Percentiles rank a stretch among this genome's conserved stretches.
Evolutionary conservation across 495 filamentous ascomycete species (phyloP).

Genomic region (Diplogelasinospora grovesii): DNA sequence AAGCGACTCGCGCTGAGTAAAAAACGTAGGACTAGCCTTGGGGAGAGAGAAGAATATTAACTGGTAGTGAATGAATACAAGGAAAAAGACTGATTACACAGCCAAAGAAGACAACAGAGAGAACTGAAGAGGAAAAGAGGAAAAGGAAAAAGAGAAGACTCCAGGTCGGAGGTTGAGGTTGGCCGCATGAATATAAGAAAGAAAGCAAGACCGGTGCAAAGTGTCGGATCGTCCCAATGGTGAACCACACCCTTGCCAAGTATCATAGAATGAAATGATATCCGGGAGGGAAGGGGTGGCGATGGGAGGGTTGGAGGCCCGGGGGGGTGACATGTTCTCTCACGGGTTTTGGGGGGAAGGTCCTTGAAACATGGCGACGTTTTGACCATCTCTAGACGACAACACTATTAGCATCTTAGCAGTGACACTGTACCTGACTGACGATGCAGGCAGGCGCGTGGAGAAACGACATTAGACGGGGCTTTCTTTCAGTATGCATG

Average conservation of each 20-base stretch:
- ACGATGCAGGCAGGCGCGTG: no score
- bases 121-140: constrained; percentile 15
- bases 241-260: constrained; percentile 12
- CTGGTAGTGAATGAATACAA: constrained; percentile 3
- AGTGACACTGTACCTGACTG: no score
- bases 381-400: constrained; percentile 12
- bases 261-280: no score
- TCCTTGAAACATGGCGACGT: constrained; percentile 30
- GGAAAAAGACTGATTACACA: constrained; percentile 1
- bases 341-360: constrained; percentile 10
- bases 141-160: constrained; percentile 21
- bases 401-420: no score
- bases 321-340: constrained; percentile 7
- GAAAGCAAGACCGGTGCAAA: constrained; percentile 11
- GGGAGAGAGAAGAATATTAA: constrained; percentile 18
- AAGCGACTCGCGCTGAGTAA: constrained; percentile 46
- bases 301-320: constrained; percentile 15
- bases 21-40: constrained; percentile 40
- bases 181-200: constrained; percentile 25
- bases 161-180: constrained; percentile 14
- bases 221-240: constrained; percentile 24
- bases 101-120: constrained; percentile 16
- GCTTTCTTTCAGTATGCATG: not conserved
- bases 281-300: constrained; percentile 15
- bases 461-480: constrained; percentile 10